Evolutionary conservation across 495 filamentous ascomycete species (phyloP), one percentile per base, ranked within the genome.

Genomic region (Extremus antarcticus): DNA sequence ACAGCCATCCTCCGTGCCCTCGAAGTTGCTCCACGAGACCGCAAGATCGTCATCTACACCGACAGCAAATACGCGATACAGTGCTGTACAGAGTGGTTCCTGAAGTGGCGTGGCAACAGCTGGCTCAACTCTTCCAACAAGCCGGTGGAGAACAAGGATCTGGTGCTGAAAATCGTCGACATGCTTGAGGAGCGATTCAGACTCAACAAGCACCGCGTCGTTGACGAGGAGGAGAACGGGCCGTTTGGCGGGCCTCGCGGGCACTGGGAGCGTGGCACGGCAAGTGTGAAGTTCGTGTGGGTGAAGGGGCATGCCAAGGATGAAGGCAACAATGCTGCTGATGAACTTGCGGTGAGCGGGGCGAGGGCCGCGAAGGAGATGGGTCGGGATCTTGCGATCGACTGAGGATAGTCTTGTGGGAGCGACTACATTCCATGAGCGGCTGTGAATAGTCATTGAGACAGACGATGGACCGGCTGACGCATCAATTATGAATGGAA

Each of bases 11-110:
- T 85, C 3, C 85, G 91, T 49, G 87, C 88, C 7, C 76, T 98
- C 22, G 81, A 96, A 62, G 79, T 82, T 23, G 78, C 87, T 1
- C 83, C 85, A 7, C 72, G 76, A 53, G 75, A 82, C 65, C 70
- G 76, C 53, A 72, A 80, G 48, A 73, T 88, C 15, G 75, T 78
- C 32, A 88, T 97, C 60, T 77, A 85, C 63, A 85, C 84, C 16
- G 92, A 96, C 70, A 88, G 83, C 64, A 80, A 81, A 54, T 98
- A 97, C 69, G 75, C 86, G 10, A 95, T 96, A 67, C 79, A 88
- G 56, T 96, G 91, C 65, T 80, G 87, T n/a, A 95, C 85, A 0
- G 76, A 79, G 22, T 98, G 92, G 92, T 87, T 80, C 63, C 60
- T 70, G 16, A 84, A 78, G 52, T 98, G 92, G 92, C 73, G 78